Conservation (phyloP, 139 green algal genomes). For the Closterium sp. region DNA sequence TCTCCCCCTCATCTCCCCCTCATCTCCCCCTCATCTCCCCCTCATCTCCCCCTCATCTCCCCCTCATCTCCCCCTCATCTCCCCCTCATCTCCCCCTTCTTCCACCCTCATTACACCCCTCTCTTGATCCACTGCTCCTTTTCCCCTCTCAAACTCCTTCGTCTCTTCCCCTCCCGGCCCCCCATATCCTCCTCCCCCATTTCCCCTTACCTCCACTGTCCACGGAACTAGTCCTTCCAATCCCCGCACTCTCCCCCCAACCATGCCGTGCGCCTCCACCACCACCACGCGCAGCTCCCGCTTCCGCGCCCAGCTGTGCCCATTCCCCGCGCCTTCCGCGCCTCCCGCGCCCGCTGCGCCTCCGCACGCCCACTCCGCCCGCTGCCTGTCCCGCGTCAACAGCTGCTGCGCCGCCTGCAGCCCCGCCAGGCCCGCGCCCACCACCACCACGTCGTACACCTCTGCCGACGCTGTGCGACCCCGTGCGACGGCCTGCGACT, state of each 20-base stretch:
- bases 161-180: background rate
- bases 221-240: slow-evolving; percentile 65
- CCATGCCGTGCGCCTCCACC: slow-evolving; percentile 32
- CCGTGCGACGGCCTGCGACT: background rate
- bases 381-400: background rate
- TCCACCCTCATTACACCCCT: too few species aligned
- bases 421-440: slow-evolving; percentile 46
- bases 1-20: too few species aligned
- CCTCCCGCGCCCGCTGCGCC: background rate
- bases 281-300: slow-evolving; percentile 29
- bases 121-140: too few species aligned
- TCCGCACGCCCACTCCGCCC: background rate
- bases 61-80: too few species aligned
- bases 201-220: slow-evolving; percentile 64
- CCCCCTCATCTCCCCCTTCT: too few species aligned
- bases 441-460: slow-evolving; percentile 40
- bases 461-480: background rate
- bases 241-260: slow-evolving; percentile 29
- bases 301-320: background rate
- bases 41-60: too few species aligned
- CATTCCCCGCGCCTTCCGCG: background rate
- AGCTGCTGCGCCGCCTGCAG: slow-evolving; percentile 43
- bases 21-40: too few species aligned
- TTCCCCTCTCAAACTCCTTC: background rate
- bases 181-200: background rate